Conservation (phyloP, 345 rosid species). For the Citrus medica region DNA sequence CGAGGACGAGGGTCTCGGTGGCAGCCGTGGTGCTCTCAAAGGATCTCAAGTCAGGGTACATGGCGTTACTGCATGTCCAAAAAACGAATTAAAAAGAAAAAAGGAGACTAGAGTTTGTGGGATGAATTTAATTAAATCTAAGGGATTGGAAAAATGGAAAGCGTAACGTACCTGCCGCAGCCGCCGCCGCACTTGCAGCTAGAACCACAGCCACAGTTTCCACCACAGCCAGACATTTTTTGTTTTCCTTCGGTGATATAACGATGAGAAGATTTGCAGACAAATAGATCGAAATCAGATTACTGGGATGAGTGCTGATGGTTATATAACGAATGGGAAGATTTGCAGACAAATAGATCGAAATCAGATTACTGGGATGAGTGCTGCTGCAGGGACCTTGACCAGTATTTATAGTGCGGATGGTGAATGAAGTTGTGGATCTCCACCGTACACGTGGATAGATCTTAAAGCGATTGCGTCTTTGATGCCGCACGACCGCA, state of each 20-base stretch:
- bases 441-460: conserved; percentile 37
- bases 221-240: conserved; percentile 40
- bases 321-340: no score
- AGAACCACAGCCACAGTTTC: conserved; percentile 42
- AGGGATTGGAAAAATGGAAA: not conserved
- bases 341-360: no score
- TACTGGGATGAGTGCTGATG: not conserved
- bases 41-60: conserved; percentile 41
- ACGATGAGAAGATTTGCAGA: no score
- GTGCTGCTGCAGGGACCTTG: accelerated
- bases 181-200: conserved; percentile 36
- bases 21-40: conserved; percentile 30
- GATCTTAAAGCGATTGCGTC: conserved; percentile 13
- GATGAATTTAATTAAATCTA: no score
- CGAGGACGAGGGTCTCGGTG: conserved; percentile 29
- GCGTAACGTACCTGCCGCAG: conserved; percentile 28
- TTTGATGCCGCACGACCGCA: not conserved
- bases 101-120: no score
- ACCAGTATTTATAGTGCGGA: conserved; percentile 15
- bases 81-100: not conserved
- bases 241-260: not conserved
- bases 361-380: not conserved
- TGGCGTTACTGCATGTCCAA: conserved; percentile 23
- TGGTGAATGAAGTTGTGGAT: not conserved
- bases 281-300: no score